Evolutionary conservation across 495 filamentous ascomycete species (phyloP), one percentile per base, ranked within the genome.

Genomic region (Xylaria castorea): DNA sequence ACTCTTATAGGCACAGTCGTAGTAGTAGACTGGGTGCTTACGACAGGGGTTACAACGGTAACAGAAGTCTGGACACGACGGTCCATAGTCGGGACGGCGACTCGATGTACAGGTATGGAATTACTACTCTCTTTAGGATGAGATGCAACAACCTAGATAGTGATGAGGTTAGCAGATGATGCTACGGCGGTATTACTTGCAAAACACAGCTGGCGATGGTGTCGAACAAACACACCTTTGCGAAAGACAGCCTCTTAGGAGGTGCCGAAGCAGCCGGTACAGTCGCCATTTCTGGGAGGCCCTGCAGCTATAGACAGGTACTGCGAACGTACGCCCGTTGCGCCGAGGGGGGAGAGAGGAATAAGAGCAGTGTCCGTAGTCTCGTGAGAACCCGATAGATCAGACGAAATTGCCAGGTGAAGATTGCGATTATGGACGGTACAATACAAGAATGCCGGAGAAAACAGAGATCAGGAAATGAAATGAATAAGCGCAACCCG

Each of bases 71-170:
- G 76, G 50, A 71, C 69, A 60, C 77, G 77, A 65, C 75, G 77
- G 34, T 79, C 79, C 68, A 78, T 78, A 27, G 75, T 48, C 1
- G 77, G 75, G 44, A 75, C 77, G 53, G 76, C 74, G 20, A 75
- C 73, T 79, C 76, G 77, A 11, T 80, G 71, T 67, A 78, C 58
- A 36, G 80, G 66, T 58, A 78, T 66, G 53, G 80, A 70, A 18
- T 83, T 73, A 51, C 80, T 62, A 73, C 81, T 79, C 68, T 83
- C 83, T 75, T 84, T 87, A 38, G 85, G 78, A 36, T 83, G 80
- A 74, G 89, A 88, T 65, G 87, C 86, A 74, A 86, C 88, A 51
- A 89, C 88, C 86, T 88, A 44, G 62, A 53, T 46, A 34, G 12
- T 27, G 36, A 36, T 48, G 16, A 60, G 8, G 22, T 66, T 40